Conservation (phyloP, 176 grass and related monocot genomes). For the Metroxylon sagu region DNA sequence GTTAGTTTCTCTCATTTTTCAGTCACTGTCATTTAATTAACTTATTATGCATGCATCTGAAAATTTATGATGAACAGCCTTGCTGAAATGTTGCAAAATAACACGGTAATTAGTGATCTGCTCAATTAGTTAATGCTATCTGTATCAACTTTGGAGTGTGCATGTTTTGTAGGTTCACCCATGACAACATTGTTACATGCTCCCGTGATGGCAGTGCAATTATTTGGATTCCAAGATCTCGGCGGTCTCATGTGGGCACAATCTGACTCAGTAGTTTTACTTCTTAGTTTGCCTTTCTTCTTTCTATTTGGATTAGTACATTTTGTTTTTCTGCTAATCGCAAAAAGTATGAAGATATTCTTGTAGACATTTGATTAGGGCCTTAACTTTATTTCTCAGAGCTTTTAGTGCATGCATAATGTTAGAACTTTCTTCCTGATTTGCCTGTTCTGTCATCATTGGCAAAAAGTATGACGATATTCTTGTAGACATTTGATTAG, state of each 20-base stretch:
- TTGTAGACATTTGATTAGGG: too few species aligned
- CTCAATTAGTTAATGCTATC: conserved; percentile 10
- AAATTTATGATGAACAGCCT: too few species aligned
- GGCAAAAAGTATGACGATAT: too few species aligned
- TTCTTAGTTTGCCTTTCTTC: background rate
- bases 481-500: too few species aligned
- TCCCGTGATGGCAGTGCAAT: conserved; percentile 98
- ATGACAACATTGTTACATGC: conserved; percentile 96
- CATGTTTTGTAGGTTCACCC: conserved; percentile 66
- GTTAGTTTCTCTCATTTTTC: conserved; percentile 33
- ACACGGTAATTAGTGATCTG: conserved; percentile 1
- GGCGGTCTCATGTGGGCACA: conserved; percentile 78
- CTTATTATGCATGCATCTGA: too few species aligned
- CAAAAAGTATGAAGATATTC: too few species aligned
- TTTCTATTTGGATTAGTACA: too few species aligned
- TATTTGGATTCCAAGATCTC: conserved; percentile 97
- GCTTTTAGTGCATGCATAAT: too few species aligned
- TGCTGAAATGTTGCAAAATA: background rate
- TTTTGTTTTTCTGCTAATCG: too few species aligned
- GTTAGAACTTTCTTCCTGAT: too few species aligned
- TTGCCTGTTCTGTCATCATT: too few species aligned
- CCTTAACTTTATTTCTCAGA: too few species aligned
- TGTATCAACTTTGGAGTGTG: background rate
- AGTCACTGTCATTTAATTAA: background rate
- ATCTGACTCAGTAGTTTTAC: background rate